A percentile compares a stretch with the other conserved stretches of the same genome.
Evolutionary conservation across 2,329 filamentous ascomycete genomes (phyloP).

Genomic region (Aspergillus sp.): DNA sequence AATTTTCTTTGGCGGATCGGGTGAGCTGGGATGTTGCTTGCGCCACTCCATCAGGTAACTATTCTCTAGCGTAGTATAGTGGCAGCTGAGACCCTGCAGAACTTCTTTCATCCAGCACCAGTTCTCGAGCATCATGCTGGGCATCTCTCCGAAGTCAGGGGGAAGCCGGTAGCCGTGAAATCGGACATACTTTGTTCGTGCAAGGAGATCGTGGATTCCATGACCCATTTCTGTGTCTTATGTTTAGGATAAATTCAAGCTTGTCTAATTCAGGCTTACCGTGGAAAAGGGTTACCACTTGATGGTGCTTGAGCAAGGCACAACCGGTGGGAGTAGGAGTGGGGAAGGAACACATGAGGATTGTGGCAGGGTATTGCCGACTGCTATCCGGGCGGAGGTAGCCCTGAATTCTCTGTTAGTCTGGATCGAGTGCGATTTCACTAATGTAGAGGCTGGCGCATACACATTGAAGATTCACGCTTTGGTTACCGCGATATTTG

Average conservation of each 20-base stretch:
- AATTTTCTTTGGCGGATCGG: not conserved
- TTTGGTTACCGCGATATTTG: not conserved
- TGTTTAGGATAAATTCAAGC: no score
- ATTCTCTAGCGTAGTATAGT: not conserved
- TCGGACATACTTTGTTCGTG: not conserved
- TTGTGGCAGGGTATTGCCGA: not conserved
- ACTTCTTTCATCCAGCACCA: not conserved
- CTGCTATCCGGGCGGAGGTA: not conserved
- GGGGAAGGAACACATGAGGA: not conserved
- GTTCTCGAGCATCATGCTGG: not conserved
- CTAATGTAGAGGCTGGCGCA: not conserved
- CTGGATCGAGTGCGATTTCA: rapidly evolving
- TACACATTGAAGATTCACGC: not conserved
- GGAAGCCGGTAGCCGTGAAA: not conserved
- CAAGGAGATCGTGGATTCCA: not conserved
- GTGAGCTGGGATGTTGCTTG: not conserved
- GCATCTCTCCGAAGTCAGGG: not conserved
- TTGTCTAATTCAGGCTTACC: not conserved
- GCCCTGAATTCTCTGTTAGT: not conserved
- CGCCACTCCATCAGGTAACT: not conserved
- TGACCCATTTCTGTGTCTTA: not conserved
- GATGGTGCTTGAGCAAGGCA: not conserved
- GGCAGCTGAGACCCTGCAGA: not conserved
- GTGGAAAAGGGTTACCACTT: not conserved
- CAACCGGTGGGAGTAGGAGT: not conserved